Conservation (phyloP, 495 filamentous ascomycete genomes). For the Tuber indicum region DNA sequence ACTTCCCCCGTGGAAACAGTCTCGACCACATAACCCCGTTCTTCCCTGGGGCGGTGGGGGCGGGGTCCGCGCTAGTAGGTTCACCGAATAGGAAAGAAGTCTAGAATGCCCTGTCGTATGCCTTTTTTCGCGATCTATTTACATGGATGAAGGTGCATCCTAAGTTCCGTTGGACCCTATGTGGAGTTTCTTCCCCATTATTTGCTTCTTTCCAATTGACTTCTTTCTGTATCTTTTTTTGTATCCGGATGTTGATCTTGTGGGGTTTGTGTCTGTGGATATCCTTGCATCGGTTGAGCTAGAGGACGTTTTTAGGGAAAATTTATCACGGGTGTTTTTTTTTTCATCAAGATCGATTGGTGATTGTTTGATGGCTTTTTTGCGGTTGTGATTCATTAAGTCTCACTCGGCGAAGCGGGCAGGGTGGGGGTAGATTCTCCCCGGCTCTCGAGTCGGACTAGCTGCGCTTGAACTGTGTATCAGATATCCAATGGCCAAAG, state of each 20-base stretch:
- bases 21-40: neutral
- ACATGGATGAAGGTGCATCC: neutral
- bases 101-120: neutral
- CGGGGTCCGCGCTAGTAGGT: neutral
- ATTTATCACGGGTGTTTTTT: neutral
- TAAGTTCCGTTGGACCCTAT: neutral
- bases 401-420: constrained; percentile 15
- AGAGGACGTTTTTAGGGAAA: neutral
- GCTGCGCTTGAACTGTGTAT: neutral
- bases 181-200: neutral
- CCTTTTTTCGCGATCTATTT: neutral
- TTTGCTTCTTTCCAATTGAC: neutral
- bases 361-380: neutral
- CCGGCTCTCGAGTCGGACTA: neutral
- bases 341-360: neutral
- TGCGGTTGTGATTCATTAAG: constrained; percentile 10
- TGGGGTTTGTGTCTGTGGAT: constrained; percentile 3
- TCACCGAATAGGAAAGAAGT: neutral
- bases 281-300: constrained; percentile 4
- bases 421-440: neutral
- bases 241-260: neutral
- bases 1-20: constrained; percentile 15
- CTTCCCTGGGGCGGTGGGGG: neutral
- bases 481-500: constrained; percentile 1
- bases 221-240: neutral